A percentile compares a stretch with the other conserved stretches of the same genome.
These are phyloP conservation scores for Colletotrichum eremochloae DNA, from an alignment of 2,329 filamentous ascomycete species.

Conservation along the genomic window DNA sequence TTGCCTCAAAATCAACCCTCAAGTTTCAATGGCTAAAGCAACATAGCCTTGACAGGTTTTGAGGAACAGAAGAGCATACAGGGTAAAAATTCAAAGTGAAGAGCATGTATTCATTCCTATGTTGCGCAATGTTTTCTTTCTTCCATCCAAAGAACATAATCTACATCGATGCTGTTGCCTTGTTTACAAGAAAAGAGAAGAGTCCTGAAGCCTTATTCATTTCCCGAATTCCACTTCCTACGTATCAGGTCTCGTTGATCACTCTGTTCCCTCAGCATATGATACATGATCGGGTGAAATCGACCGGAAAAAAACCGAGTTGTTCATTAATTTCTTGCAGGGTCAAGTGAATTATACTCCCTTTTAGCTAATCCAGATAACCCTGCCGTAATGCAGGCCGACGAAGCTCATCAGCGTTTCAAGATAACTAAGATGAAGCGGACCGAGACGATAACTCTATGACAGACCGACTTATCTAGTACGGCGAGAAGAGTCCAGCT, in stretches of 20 bases:
- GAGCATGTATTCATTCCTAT: fast-evolving
- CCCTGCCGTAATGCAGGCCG: not conserved
- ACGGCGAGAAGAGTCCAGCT: not conserved
- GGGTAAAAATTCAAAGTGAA: not conserved
- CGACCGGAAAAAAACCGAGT: not conserved
- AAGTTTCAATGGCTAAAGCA: not conserved
- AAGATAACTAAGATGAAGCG: not conserved
- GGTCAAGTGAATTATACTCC: not conserved
- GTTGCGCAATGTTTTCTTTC: fast-evolving
- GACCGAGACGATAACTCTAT: not conserved
- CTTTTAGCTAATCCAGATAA: not conserved
- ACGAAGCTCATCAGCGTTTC: not conserved
- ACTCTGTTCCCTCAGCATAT: not conserved
- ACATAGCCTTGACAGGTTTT: not conserved
- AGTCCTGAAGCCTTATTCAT: not conserved
- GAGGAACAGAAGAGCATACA: not conserved
- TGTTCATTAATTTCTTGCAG: not conserved
- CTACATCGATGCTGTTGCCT: not conserved
- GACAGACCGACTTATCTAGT: not conserved
- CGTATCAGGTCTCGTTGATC: not conserved
- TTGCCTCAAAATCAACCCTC: too few species aligned
- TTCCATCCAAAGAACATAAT: too few species aligned
- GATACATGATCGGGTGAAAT: not conserved
- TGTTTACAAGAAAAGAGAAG: not conserved
- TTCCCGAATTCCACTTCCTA: not conserved